A percentile compares a stretch with the other conserved stretches of the same genome.
Evolutionary conservation across 1,284 basidiomycete species (phyloP).

Genomic region (Moesziomyces globuligerus): DNA sequence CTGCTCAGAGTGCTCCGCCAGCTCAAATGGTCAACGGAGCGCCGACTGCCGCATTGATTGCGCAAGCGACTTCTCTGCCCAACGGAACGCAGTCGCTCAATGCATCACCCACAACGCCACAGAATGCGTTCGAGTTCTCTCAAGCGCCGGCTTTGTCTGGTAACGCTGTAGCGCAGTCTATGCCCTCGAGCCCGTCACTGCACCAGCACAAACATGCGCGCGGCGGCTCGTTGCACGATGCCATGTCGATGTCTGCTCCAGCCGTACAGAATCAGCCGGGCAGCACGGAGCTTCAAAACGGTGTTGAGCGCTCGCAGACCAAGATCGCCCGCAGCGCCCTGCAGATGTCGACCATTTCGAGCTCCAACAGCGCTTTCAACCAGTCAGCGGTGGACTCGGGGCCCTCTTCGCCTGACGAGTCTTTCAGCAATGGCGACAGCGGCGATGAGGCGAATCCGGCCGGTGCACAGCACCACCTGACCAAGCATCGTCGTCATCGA

Average conservation of each 20-base stretch:
- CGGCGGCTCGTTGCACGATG: slow-evolving; percentile 43
- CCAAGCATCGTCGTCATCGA: slow-evolving; percentile 47
- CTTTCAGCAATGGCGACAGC: slow-evolving; percentile 47
- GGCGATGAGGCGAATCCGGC: slow-evolving; percentile 26
- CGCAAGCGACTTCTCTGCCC: slow-evolving; percentile 21
- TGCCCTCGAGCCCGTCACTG: slow-evolving; percentile 42
- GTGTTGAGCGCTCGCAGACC: slow-evolving; percentile 12
- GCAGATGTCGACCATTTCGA: slow-evolving; percentile 46
- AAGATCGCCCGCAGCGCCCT: slow-evolving; percentile 38
- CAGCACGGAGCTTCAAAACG: slow-evolving; percentile 2
- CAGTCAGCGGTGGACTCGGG: slow-evolving; percentile 45
- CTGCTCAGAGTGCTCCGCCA: slow-evolving; percentile 22
- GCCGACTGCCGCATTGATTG: slow-evolving; percentile 1
- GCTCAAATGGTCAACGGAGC: slow-evolving; percentile 11
- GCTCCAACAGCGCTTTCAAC: slow-evolving; percentile 24
- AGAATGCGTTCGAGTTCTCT: slow-evolving; percentile 49
- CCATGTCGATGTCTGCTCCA: slow-evolving; percentile 41
- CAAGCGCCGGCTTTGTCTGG: slow-evolving; percentile 17
- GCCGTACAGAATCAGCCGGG: slow-evolving; percentile 15
- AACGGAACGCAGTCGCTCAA: slow-evolving; percentile 37
- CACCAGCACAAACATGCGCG: slow-evolving; percentile 38
- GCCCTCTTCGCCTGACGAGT: slow-evolving; percentile 47
- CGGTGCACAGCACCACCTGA: slow-evolving; percentile 17
- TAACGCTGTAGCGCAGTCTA: slow-evolving; percentile 22
- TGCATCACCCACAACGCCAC: slow-evolving; percentile 43